Evolutionary conservation across 352 stramenopile genomes (phyloP), one percentile per base, ranked within the genome.

Genomic region (Globisporangium yorkense): DNA sequence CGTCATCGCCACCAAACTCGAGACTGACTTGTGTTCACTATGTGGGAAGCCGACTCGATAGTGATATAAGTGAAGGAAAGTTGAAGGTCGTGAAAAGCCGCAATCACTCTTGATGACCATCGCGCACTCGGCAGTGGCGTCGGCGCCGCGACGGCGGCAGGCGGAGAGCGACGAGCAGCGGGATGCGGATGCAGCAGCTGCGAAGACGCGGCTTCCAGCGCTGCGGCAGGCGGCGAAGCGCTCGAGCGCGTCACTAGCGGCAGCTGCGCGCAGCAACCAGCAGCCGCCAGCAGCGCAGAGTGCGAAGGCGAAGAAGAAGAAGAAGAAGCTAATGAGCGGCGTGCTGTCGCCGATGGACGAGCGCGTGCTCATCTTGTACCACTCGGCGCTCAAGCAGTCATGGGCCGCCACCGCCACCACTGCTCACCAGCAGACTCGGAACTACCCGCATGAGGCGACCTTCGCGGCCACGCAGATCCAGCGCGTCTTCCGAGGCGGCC

Each of bases 381-480:
- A 82, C 41, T 88, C 80, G 10, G 71, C 75, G 3, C 68, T 89
- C 37, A 74, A 75, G 54, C 72, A 56, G 0, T 55, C 68, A 15
- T 72, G 65, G 66, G 39, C 33, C 1, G 9, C 4, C 4, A 18
- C 20, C 24, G 27, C 24, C 20, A 27, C 35, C 35, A 24, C 44
- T n/a, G 18, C 35, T 13, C 39, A 20, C n/a, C 7, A 44, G 0
- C n/a, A 3, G 24, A 20, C 41, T n/a, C 56, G 20, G 5, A 54
- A 56, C 3, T 85, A 85, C 18, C 68, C 67, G 1, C 65, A 79
- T 15, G 80, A 90, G 54, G 70, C 74, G 44, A 75, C 65, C 46
- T 85, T 82, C 46, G 80, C 80, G 31, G 77, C 75, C 49, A 80
- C 64, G 13, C 70, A 80, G 51, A 84, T 87, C 35, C 80, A 90